A percentile compares a stretch with the other conserved stretches of the same genome.
Conservation (phyloP, 208 protist species). For the Acanthamoeba healyi region DNA sequence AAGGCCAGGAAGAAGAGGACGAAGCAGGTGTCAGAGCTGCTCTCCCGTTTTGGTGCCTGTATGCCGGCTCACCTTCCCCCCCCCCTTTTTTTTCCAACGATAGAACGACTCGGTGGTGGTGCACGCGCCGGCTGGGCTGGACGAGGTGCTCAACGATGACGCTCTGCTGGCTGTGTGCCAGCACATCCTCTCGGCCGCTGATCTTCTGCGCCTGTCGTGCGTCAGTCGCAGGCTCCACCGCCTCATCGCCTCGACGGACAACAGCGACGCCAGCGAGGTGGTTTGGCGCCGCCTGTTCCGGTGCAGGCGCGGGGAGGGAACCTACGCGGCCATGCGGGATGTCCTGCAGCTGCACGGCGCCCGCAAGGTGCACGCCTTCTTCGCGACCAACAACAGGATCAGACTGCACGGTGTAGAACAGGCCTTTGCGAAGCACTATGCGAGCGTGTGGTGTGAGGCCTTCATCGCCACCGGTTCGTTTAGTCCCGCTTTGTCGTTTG, state of each 20-base stretch:
- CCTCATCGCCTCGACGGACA: too few species aligned
- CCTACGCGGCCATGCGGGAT: neutral
- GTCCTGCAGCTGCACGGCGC: neutral
- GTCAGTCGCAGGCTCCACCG: neutral
- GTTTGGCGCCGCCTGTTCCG: slow-evolving; percentile 1
- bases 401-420: neutral
- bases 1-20: too few species aligned
- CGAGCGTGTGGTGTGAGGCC: neutral
- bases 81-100: too few species aligned
- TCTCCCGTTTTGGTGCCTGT: too few species aligned
- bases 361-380: neutral
- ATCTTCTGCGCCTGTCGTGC: neutral
- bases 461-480: neutral
- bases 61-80: too few species aligned
- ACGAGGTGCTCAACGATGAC: neutral
- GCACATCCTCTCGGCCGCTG: neutral
- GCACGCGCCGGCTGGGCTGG: too few species aligned
- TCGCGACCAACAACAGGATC: neutral
- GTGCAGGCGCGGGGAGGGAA: neutral
- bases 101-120: too few species aligned
- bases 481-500: too few species aligned
- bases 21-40: too few species aligned
- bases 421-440: neutral
- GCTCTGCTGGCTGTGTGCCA: neutral
- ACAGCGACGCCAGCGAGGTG: too few species aligned